Evolutionary conservation across 78 protist species (phyloP).

Genomic region (Dictyostelium brefeldianum): DNA sequence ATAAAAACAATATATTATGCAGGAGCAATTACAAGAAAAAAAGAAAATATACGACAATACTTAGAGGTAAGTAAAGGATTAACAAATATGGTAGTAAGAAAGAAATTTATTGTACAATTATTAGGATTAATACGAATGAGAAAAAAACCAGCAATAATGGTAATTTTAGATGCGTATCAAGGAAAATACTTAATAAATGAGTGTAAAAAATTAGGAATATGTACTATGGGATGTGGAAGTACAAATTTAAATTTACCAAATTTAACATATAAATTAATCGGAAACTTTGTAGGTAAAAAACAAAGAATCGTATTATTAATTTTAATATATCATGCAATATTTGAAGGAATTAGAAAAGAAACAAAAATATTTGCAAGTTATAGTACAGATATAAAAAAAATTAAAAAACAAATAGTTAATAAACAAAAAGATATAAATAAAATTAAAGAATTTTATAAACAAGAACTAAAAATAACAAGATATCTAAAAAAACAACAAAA

Average conservation of each 20-base stretch:
- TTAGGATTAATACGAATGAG: background rate
- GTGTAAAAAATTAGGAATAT: background rate
- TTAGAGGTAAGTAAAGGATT: background rate
- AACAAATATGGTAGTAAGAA: background rate
- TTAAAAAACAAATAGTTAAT: background rate
- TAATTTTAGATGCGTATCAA: background rate
- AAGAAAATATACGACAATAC: background rate
- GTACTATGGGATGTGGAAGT: background rate
- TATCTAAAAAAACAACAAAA: background rate
- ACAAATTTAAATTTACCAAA: background rate
- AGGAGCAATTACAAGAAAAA: background rate
- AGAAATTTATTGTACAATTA: background rate
- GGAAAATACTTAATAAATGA: conserved; percentile 14
- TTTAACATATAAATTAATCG: background rate
- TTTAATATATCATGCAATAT: conserved; percentile 19
- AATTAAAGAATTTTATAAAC: background rate
- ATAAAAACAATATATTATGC: background rate
- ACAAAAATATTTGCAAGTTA: background rate
- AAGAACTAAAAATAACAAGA: background rate
- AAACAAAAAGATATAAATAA: no score
- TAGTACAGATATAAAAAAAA: background rate
- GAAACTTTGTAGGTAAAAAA: background rate
- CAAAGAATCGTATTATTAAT: background rate
- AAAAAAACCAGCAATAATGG: background rate
- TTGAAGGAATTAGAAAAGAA: conserved; percentile 4